Base-by-base conservation (phyloP, 306 rosid species). In the Castanospermum australe region DNA sequence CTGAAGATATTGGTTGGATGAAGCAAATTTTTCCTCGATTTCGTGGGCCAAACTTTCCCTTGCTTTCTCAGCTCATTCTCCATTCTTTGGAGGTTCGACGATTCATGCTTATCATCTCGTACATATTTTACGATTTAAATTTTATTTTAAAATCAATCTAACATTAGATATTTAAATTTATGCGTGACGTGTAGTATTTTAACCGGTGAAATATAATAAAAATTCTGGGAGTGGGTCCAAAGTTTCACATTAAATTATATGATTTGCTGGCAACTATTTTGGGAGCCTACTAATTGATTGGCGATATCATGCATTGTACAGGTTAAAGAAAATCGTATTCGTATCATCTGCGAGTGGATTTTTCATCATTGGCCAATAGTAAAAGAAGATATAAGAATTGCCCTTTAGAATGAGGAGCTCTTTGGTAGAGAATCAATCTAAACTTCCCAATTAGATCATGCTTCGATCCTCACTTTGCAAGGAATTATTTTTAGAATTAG, bases 351-450 rank as follows among this genome's bases (percentile, higher is more conserved):
- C 13, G 32, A 72, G 77, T 72, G 77, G 65, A 14, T 54, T 51
- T 20, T 18, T 35, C 33, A 33, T 17, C 33, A 20, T 20, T 71
- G 77, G 77, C 77, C 77, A 72, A 72, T 72, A 35, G 66, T 38
- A 21, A 25, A 21, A 54, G 11, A 51, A 30, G 32, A 47, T 51
- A 11, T 32, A 71, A 5, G 20, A 7, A 25, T 42, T 6, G 13
- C 42, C 33, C 38, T 22, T 42, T 42, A 65, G 18, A 67, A 61
- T 61, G 8, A 32, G 44, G 24, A 17, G 50, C 70, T 7, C n/a
- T n/a, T n/a, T n/a, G n/a, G n/a, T n/a, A n/a, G n/a, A n/a, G n/a
- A n/a, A n/a, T n/a, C n/a, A n/a, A n/a, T n/a, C n/a, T n/a, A n/a
- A n/a, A n/a, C n/a, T n/a, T n/a, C n/a, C n/a, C n/a, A n/a, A n/a